Evolutionary conservation across 257 asterid genomes (phyloP).

Genomic region (Primulina tabacum): DNA sequence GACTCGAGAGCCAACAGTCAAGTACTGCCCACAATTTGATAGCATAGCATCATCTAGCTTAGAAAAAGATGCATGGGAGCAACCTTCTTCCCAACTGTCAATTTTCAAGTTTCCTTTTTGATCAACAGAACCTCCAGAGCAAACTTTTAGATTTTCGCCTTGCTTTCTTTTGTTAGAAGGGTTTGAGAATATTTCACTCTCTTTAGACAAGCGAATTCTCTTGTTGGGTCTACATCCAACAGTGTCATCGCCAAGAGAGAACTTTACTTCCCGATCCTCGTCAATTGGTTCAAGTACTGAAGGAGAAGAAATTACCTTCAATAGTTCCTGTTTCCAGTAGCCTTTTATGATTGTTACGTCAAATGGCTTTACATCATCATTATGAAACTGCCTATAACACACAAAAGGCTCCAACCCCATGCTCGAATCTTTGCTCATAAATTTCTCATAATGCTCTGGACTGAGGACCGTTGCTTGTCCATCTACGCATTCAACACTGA

Average conservation of each 20-base stretch:
- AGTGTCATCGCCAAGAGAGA: slow-evolving; percentile 26
- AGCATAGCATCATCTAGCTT: slow-evolving; percentile 18
- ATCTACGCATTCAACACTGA: slow-evolving; percentile 88
- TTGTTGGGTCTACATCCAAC: slow-evolving; percentile 51
- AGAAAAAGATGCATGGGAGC: slow-evolving; percentile 17
- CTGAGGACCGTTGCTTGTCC: slow-evolving; percentile 86
- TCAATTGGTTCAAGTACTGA: slow-evolving; percentile 24
- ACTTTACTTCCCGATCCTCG: slow-evolving; percentile 30
- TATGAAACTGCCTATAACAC: slow-evolving; percentile 71
- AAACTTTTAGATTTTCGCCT: slow-evolving; percentile 24
- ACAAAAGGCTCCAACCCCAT: slow-evolving; percentile 55
- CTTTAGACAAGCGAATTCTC: slow-evolving; percentile 56
- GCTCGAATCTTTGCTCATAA: slow-evolving; percentile 35
- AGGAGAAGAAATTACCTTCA: slow-evolving; percentile 30
- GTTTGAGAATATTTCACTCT: slow-evolving; percentile 28
- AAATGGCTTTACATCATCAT: slow-evolving; percentile 57
- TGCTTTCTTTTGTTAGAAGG: slow-evolving; percentile 26
- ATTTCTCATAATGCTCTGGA: slow-evolving; percentile 71
- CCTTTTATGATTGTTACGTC: slow-evolving; percentile 65
- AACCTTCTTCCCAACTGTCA: slow-evolving; percentile 22
- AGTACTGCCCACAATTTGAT: slow-evolving; percentile 21
- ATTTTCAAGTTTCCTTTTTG: slow-evolving; percentile 15
- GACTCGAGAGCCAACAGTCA: slow-evolving; percentile 59
- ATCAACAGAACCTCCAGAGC: not conserved
- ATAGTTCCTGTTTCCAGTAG: slow-evolving; percentile 68